Evolutionary conservation across 2,329 filamentous ascomycete genomes (phyloP).

Genomic region (Sphaerulina musiva): DNA sequence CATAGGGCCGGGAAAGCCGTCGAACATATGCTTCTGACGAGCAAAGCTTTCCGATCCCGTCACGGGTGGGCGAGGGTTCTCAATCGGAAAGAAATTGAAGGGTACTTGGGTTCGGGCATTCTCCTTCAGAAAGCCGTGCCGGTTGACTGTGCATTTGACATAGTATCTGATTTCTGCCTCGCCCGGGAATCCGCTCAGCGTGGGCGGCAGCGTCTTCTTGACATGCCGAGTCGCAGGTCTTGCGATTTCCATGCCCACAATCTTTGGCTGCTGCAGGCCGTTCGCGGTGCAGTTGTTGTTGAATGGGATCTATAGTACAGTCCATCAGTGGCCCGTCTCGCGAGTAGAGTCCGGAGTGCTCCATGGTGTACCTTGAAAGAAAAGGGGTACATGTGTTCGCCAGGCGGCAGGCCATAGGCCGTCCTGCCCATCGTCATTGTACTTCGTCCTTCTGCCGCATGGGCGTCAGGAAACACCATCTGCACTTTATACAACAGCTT

Average conservation of each 20-base stretch:
- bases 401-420: constrained; percentile 57
- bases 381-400: constrained; percentile 71
- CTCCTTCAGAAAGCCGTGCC: constrained; percentile 84
- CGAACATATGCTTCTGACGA: constrained; percentile 60
- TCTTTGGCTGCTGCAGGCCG: constrained; percentile 35
- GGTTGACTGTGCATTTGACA: constrained; percentile 86
- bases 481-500: constrained; percentile 67
- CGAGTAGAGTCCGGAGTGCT: not conserved
- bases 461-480: constrained; percentile 44
- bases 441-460: constrained; percentile 34
- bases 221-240: constrained; percentile 56
- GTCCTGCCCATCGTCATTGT: constrained; percentile 28
- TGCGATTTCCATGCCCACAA: constrained; percentile 43
- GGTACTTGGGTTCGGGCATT: constrained; percentile 62
- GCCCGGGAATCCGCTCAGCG: constrained; percentile 75
- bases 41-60: constrained; percentile 77
- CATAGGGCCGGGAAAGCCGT: constrained; percentile 21
- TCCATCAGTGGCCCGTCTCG: not conserved
- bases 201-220: constrained; percentile 80
- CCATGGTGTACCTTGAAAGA: constrained; percentile 56
- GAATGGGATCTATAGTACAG: constrained; percentile 46
- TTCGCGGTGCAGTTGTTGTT: constrained; percentile 62
- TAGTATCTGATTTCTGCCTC: constrained; percentile 91
- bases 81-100: constrained; percentile 87
- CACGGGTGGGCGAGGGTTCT: constrained; percentile 66